Base-by-base conservation (phyloP, 768 basidiomycete genomes). In the Suillus paluster region DNA sequence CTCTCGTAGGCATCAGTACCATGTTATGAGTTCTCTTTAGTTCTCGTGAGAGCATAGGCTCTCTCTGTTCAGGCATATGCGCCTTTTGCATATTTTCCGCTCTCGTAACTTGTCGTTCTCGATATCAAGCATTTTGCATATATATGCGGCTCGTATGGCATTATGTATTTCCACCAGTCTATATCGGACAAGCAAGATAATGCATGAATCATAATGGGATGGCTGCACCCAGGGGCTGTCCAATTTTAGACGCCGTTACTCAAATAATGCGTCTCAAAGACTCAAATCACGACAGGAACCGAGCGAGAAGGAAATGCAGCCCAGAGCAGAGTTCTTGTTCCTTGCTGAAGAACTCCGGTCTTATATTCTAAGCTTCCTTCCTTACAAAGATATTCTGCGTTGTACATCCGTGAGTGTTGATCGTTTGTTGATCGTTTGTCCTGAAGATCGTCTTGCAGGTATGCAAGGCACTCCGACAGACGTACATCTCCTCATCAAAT, bases 301-400 rank as follows among this genome's bases (percentile, higher is more conserved):
- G 6, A 30, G 30, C 30, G 30, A 30, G 30, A 30, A 30, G 30
- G 30, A 30, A 6, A 30, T 30, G 30, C 3, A 30, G 6, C 30
- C 30, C 30, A 30, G 30, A 30, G 30, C 30, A 30, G 30, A 30
- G 30, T 30, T 30, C 30, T 6, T 30, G 30, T 15, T 17, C 41
- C 55, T 42, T 17, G 21, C 52, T 21, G 33, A 54, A 12, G 55
- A 56, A 14, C 21, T 56, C 19, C 42, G 23, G 9, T 14, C 42
- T 41, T n/a, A 14, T 19, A 56, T 56, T 21, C 38, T 56, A 9
- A 27, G n/a, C 34, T 15, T 56, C 30, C 36, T 56, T 21, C 36
- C 55, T 15, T 56, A 17, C 21, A 38, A 38, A 21, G 57, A 58
- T 48, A 58, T 58, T n/a, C 8, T 58, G 3, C n/a, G 42, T n/a